Percentiles rank a stretch among this genome's conserved stretches.
These are phyloP conservation scores for Rosa multiflora DNA, from an alignment of 306 rosid species.

Conservation along the genomic window DNA sequence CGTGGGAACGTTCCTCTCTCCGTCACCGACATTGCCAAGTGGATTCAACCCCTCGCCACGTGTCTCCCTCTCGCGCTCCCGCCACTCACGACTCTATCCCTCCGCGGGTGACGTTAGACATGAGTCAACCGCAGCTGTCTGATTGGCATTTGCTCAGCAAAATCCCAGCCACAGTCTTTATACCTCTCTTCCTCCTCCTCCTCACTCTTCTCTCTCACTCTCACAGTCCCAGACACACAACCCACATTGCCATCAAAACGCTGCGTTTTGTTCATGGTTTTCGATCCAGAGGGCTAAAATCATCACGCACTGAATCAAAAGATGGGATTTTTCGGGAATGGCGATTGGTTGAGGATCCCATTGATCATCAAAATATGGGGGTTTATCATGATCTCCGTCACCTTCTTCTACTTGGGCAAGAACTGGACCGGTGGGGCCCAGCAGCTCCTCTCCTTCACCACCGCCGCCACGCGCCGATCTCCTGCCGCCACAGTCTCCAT, in stretches of 20 bases:
- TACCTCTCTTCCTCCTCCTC: neutral
- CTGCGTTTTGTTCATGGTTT: neutral
- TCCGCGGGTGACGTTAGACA: slow-evolving; percentile 5
- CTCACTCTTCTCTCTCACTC: neutral
- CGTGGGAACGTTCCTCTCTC: neutral
- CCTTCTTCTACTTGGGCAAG: slow-evolving; percentile 77
- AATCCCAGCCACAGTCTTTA: no score
- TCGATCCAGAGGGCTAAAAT: neutral
- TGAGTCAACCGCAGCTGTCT: neutral
- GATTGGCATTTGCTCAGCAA: no score
- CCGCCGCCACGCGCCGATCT: slow-evolving; percentile 19
- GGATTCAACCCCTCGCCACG: neutral
- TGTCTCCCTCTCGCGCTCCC: neutral
- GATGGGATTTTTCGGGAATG: slow-evolving; percentile 33
- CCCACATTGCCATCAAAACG: neutral
- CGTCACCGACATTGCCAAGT: neutral
- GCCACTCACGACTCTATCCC: neutral
- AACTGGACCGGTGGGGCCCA: slow-evolving; percentile 67
- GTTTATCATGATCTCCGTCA: slow-evolving; percentile 41
- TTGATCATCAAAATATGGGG: slow-evolving; percentile 44
- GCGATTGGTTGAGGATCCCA: slow-evolving; percentile 40
- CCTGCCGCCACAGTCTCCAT: slow-evolving; percentile 33
- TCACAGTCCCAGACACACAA: neutral
- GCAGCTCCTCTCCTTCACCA: slow-evolving; percentile 72
- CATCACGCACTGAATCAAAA: slow-evolving; percentile 5